Evolutionary conservation across 768 basidiomycete species (phyloP), one percentile per base, ranked within the genome.

Genomic region (Pleurotus platypus): DNA sequence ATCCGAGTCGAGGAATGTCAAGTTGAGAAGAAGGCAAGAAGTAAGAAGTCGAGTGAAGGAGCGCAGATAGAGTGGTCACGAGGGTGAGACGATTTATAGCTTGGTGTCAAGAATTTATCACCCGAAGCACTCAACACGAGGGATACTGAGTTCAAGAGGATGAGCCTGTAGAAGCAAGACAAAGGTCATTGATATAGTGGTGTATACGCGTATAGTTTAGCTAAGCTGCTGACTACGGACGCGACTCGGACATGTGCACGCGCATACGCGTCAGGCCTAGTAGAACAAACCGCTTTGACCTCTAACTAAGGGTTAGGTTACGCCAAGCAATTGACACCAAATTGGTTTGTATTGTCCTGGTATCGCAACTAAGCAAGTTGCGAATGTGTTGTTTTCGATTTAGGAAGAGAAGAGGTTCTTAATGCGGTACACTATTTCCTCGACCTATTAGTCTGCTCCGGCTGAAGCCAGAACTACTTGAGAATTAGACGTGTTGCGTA

Each of bases 381-480:
- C 30, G 8, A 9, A 2, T 30, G 30, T 30, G 30, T 30, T 30
- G 30, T 35, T 35, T 35, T 2, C 9, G 30, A 35, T 35, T 35
- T 9, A 11, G 2, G 30, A 11, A 9, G 30, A 13, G 35, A n/a
- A 3, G 30, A 37, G 35, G 15, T 18, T 9, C 9, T 55, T 39
- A 61, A 22, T 51, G 48, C 18, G 48, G 57, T n/a, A 58, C 51
- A 20, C 60, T 57, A 12, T 60, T 61, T 53, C 64, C 63, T 63
- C 75, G 69, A 27, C 69, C 69, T 12, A 69, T 62, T 53, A 69
- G 58, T 30, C 74, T 68, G 59, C 73, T 75, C 16, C 74, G 69
- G 18, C 68, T 62, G 61, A 75, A 72, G 38, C 71, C 70, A 48
- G 75, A 75, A 54, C 77, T 35, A 35, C 11, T 76, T 46, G 30